phyloP scores from a whole-genome alignment of 257 asterid species.

The Perilla frutescens region DNA sequence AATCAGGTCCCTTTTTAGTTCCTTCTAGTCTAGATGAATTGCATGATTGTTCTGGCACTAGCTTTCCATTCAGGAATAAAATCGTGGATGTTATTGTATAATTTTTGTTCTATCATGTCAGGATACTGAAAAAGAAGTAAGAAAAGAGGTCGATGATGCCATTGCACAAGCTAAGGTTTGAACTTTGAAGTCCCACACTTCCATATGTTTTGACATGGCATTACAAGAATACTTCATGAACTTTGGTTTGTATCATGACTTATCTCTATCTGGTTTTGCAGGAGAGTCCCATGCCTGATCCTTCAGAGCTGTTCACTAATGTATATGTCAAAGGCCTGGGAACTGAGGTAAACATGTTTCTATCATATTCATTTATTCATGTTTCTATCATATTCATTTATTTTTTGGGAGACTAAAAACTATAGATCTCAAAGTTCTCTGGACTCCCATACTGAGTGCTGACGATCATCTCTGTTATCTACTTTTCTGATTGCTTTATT shows the following conservation, averaged over 20 bases:
- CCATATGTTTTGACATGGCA: conserved; percentile 31
- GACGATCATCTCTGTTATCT: not conserved
- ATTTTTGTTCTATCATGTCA: conserved; percentile 38
- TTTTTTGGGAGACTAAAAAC: not conserved
- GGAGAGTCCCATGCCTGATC: conserved; percentile 94
- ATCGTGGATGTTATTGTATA: not conserved
- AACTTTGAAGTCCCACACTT: conserved; percentile 37
- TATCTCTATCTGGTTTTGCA: conserved; percentile 45
- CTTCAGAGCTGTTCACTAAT: conserved; percentile 92
- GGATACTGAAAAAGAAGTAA: conserved; percentile 87
- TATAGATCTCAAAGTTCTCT: conserved; percentile 7
- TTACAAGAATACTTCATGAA: conserved; percentile 2
- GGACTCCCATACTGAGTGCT: not conserved
- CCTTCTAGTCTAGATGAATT: conserved; percentile 6
- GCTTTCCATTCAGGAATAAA: conserved; percentile 24
- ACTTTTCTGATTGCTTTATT: not conserved
- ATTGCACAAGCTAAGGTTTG: conserved; percentile 96
- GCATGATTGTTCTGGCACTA: not conserved
- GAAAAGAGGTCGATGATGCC: conserved; percentile 94
- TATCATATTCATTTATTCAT: not conserved
- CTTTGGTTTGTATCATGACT: conserved; percentile 20
- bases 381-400: conserved; percentile 16
- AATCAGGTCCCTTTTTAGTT: not conserved
- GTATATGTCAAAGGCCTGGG: conserved; percentile 84
- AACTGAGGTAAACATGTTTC: conserved; percentile 67